Conservation (phyloP, 352 stramenopile species). For the Pelagophyceae sp. region DNA sequence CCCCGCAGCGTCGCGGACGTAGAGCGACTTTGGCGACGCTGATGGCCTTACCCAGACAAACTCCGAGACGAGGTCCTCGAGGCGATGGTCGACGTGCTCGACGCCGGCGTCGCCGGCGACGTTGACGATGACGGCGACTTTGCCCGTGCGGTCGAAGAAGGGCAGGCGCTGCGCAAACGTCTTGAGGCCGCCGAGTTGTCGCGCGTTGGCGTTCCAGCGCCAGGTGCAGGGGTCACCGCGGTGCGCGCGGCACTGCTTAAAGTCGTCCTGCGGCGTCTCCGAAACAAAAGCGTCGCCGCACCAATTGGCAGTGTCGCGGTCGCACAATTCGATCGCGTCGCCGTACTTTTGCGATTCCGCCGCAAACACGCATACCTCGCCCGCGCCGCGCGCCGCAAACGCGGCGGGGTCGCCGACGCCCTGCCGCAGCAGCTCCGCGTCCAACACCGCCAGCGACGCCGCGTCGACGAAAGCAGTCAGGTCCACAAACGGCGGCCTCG, state of each 20-base stretch:
- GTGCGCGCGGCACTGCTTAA: constrained; percentile 19
- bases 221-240: constrained; percentile 15
- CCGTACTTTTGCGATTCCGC: constrained; percentile 16
- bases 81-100: constrained; percentile 23
- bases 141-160: constrained; percentile 6
- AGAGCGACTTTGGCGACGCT: constrained; percentile 20
- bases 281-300: constrained; percentile 17
- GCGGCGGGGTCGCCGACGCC: background rate
- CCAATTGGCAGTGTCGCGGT: constrained; percentile 21
- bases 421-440: background rate
- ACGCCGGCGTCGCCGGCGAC: constrained; percentile 1
- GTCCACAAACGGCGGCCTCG: constrained; percentile 5
- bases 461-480: background rate
- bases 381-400: background rate
- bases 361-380: constrained; percentile 11
- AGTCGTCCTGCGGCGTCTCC: constrained; percentile 15
- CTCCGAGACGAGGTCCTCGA: constrained; percentile 21
- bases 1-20: constrained; percentile 8
- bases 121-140: constrained; percentile 20
- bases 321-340: constrained; percentile 14
- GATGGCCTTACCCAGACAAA: constrained; percentile 20
- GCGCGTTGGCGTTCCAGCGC: constrained; percentile 17
- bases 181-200: background rate
- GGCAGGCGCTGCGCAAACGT: background rate
- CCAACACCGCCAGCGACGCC: background rate